Evolutionary conservation across 2,329 filamentous ascomycete species (phyloP), one percentile per base, ranked within the genome.

Genomic region (Gnomoniopsis sp.): DNA sequence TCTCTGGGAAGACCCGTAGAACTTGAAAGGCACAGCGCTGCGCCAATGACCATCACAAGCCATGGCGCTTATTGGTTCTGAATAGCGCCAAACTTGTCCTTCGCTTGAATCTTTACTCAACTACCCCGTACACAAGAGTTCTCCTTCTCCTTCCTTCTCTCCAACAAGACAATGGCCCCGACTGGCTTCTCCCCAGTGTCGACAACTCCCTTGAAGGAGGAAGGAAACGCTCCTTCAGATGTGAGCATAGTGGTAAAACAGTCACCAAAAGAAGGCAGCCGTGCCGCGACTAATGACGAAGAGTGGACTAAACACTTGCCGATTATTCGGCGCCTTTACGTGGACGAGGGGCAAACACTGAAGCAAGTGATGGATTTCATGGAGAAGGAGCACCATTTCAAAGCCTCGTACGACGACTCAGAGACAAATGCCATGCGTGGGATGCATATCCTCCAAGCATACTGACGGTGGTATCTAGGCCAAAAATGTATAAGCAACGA

Each of bases 341-440:
- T 60, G 58, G 58, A 60, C 15, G 53, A 60, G 44, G 58, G 50
- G 8, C 52, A 34, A 43, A 60, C 58, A n/a, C 53, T 60, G 23
- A 60, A 60, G 58, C 53, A 60, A n/a, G 43, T 60, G 19, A 55
- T 60, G 49, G 55, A 47, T 7, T 51, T 60, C 19, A 60, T 60
- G 58, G 33, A 47, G 44, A n/a, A 19, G 6, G 53, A 60, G 43
- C 49, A 60, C 51, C 48, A 26, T 17, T 57, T 60, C 34, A 34
- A 41, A 48, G 58, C 58, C 38, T 60, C 58, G 58, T 60, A 60
- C 19, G 58, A 19, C 36, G 36, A 14, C 36, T 41, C 36, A 4
- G 12, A 41, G n/a, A 41, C 17, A n/a, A 41, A 14, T n/a, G 6
- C 8, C 4, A 41, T n/a, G 36, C 36, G 36, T 41, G 8, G 26